Percentiles rank a stretch among this genome's conserved stretches.
phyloP scores from a whole-genome alignment of 2,329 filamentous ascomycete genomes.

The Fusarium sp. region DNA sequence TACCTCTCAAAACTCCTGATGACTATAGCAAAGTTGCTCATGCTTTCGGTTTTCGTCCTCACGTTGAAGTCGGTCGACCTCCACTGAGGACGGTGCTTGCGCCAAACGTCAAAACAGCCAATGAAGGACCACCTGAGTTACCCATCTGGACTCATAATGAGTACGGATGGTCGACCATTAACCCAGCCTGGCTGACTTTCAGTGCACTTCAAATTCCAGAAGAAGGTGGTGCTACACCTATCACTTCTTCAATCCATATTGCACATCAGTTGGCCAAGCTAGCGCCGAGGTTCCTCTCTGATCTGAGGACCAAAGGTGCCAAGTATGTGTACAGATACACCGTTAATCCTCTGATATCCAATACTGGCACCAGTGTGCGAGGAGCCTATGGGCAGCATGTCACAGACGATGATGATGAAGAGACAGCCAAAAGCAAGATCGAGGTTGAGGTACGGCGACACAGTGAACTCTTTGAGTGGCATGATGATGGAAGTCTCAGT shows the following conservation, averaged over 20 bases:
- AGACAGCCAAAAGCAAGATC: neutral
- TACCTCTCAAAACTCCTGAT: neutral
- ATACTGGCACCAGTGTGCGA: neutral
- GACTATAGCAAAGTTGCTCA: neutral
- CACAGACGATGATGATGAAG: neutral
- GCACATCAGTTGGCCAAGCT: neutral
- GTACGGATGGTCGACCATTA: constrained; percentile 57
- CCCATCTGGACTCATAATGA: constrained; percentile 59
- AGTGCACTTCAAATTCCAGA: neutral
- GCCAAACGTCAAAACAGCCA: constrained; percentile 56
- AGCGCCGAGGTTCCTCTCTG: neutral
- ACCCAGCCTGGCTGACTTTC: constrained; percentile 53
- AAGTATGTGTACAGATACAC: neutral
- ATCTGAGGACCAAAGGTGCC: neutral
- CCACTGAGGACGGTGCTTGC: constrained; percentile 26
- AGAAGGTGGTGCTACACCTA: neutral
- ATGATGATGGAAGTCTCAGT: neutral
- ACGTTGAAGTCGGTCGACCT: neutral
- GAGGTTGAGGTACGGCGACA: neutral
- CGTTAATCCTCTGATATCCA: neutral
- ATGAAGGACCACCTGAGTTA: constrained; percentile 57
- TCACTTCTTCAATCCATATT: neutral
- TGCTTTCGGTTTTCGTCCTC: neutral
- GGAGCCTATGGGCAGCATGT: neutral
- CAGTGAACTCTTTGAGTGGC: neutral